These are phyloP conservation scores for Talaromyces islandicus DNA, from an alignment of 2,329 filamentous ascomycete genomes.

Conservation along the genomic window DNA sequence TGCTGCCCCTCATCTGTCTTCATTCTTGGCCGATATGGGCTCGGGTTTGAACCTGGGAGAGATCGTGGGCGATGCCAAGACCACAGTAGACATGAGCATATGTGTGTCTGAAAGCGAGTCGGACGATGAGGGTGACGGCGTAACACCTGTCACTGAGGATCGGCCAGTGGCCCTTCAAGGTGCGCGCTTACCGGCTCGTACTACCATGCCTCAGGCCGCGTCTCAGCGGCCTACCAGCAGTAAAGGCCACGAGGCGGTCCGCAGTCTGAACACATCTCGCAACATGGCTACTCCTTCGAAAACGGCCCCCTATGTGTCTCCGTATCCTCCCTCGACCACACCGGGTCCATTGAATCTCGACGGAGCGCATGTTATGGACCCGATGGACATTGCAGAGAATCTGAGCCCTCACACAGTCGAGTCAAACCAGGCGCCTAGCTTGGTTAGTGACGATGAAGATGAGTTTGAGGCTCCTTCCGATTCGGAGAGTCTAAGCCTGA, in stretches of 20 bases:
- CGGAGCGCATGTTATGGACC: conserved; percentile 43
- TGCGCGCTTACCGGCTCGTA: conserved; percentile 50
- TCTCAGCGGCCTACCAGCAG: conserved; percentile 51
- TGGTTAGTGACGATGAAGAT: conserved; percentile 64
- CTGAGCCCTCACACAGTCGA: conserved; percentile 64
- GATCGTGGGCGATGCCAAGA: conserved; percentile 51
- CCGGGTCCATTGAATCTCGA: conserved; percentile 21
- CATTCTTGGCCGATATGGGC: conserved; percentile 57
- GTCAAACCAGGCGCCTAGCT: conserved; percentile 70
- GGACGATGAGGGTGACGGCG: conserved; percentile 25
- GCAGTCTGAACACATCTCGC: conserved; percentile 29
- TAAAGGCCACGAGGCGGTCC: conserved; percentile 46
- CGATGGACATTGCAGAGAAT: conserved; percentile 40
- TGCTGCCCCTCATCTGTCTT: conserved; percentile 62
- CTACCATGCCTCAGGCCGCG: conserved; percentile 48
- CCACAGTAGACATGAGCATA: conserved; percentile 32
- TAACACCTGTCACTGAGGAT: conserved; percentile 14
- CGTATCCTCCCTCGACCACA: conserved; percentile 33
- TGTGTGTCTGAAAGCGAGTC: conserved; percentile 37
- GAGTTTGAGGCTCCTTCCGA: conserved; percentile 67
- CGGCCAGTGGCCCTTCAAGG: conserved; percentile 19
- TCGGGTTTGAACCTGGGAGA: conserved; percentile 56
- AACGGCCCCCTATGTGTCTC: conserved; percentile 24
- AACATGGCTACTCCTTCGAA: conserved; percentile 32
- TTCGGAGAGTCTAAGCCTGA: conserved; percentile 51